Evolutionary conservation across 2,329 filamentous ascomycete species (phyloP).

Genomic region (Penicillium paneum): DNA sequence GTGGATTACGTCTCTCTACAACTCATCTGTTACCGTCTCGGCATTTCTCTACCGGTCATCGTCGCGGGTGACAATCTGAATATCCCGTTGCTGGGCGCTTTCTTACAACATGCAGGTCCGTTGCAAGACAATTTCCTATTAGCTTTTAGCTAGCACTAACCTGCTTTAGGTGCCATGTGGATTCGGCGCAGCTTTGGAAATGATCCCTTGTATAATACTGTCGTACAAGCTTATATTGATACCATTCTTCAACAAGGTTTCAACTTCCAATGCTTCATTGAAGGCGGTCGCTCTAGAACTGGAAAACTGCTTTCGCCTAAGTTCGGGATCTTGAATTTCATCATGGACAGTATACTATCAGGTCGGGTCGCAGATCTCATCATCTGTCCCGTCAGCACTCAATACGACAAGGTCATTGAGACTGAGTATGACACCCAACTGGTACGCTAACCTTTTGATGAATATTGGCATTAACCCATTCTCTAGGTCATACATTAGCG

Average conservation of each 20-base stretch:
- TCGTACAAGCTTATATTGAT: conserved; percentile 97
- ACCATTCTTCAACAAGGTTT: conserved; percentile 84
- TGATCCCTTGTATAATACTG: conserved; percentile 80
- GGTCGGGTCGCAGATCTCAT: conserved; percentile 86
- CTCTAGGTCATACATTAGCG: conserved; percentile 78
- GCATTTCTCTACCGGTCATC: conserved; percentile 82
- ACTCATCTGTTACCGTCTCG: conserved; percentile 90
- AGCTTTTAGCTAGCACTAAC: conserved; percentile 14
- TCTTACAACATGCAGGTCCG: conserved; percentile 82
- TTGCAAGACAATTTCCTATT: conserved; percentile 7
- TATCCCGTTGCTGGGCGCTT: conserved; percentile 82
- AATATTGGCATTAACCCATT: conserved; percentile 9
- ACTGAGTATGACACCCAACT: conserved; percentile 58
- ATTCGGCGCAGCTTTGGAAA: conserved; percentile 90
- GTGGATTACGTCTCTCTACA: conserved; percentile 96
- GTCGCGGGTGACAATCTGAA: conserved; percentile 96
- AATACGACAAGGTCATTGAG: conserved; percentile 99
- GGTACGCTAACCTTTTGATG: not conserved
- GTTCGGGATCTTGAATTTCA: conserved; percentile 89
- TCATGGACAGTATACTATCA: conserved; percentile 84
- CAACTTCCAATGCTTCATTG: conserved; percentile 97
- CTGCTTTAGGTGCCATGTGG: conserved; percentile 72
- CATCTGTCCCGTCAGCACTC: conserved; percentile 92
- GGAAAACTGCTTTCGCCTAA: conserved; percentile 93
- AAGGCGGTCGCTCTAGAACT: conserved; percentile 87